A percentile compares a stretch with the other conserved stretches of the same genome.
Conservation (phyloP, 345 rosid species). For the Excoecaria agallocha region DNA sequence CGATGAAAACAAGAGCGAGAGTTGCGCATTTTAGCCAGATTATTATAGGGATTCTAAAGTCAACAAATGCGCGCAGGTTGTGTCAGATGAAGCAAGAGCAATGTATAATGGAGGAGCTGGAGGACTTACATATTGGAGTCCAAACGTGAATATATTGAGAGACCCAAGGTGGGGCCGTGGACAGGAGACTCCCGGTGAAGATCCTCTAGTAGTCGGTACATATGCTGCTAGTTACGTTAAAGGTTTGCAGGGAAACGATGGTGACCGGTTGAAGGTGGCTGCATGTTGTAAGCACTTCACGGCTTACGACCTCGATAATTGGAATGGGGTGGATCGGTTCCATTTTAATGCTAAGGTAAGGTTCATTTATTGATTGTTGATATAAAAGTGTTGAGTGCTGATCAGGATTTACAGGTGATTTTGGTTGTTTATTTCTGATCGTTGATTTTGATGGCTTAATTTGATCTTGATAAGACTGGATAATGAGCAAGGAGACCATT, state of each 20-base stretch:
- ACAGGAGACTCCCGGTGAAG: conserved; percentile 36
- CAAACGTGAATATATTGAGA: conserved; percentile 26
- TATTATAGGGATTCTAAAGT: not conserved
- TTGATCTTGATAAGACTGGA: not conserved
- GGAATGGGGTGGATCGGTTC: conserved; percentile 40
- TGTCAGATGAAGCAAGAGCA: conserved; percentile 32
- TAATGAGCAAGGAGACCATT: not conserved
- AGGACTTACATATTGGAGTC: conserved; percentile 33
- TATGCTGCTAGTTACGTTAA: conserved; percentile 26
- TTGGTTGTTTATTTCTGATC: not conserved
- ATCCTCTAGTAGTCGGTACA: conserved; percentile 18
- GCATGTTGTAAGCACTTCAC: conserved; percentile 38
- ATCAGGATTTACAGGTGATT: not conserved
- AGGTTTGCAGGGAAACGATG: conserved; percentile 29
- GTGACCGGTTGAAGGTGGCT: conserved; percentile 33
- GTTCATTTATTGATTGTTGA: not conserved
- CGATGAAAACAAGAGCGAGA: not conserved
- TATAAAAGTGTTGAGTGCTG: not conserved
- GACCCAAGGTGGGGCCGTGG: conserved; percentile 36
- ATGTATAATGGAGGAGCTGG: conserved; percentile 32
- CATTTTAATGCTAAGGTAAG: conserved; percentile 34
- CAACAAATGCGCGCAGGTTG: conserved; percentile 12
- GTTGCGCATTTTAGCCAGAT: conserved; percentile 1
- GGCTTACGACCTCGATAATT: conserved; percentile 35
- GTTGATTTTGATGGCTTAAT: not conserved